phyloP scores from a whole-genome alignment of 495 filamentous ascomycete genomes.

The Penicillium taxi region DNA sequence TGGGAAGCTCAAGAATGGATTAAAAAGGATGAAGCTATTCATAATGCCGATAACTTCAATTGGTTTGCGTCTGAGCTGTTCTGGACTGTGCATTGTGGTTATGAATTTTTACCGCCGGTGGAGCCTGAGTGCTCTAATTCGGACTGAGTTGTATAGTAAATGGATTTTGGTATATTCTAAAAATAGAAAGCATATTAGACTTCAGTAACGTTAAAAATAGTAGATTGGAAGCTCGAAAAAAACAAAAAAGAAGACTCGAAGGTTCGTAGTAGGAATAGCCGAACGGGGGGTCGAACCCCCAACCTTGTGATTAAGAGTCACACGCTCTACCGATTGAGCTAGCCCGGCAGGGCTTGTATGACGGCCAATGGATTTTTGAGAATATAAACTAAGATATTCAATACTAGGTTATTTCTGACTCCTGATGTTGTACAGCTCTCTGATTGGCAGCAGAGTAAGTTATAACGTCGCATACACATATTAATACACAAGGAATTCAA shows the following conservation, averaged over 20 bases:
- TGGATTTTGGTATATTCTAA: too few relatives aligned
- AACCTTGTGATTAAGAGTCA: conserved; percentile 55
- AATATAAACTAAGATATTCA: conserved; percentile 3
- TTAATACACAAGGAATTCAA: too few relatives aligned
- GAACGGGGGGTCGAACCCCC: conserved; percentile 52
- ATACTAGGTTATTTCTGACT: too few relatives aligned
- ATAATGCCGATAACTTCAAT: background rate
- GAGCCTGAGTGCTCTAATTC: too few relatives aligned
- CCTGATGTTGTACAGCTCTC: too few relatives aligned
- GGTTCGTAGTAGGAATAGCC: conserved; percentile 31
- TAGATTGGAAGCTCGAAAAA: too few relatives aligned
- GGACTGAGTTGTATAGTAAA: too few relatives aligned
- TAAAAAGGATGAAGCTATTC: background rate
- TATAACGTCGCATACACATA: too few relatives aligned
- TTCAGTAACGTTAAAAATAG: too few relatives aligned
- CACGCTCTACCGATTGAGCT: conserved; percentile 56
- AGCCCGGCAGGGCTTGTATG: conserved; percentile 38
- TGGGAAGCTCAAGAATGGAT: background rate
- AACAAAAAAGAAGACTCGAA: conserved; percentile 18
- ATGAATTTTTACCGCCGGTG: too few relatives aligned
- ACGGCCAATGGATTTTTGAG: background rate
- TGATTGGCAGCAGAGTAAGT: too few relatives aligned
- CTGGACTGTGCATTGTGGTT: background rate
- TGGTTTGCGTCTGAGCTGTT: background rate
- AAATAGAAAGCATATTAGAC: too few relatives aligned